Evolutionary conservation across 2,329 filamentous ascomycete species (phyloP), one percentile per base, ranked within the genome.

Genomic region (Colletotrichum neosansevieriae): DNA sequence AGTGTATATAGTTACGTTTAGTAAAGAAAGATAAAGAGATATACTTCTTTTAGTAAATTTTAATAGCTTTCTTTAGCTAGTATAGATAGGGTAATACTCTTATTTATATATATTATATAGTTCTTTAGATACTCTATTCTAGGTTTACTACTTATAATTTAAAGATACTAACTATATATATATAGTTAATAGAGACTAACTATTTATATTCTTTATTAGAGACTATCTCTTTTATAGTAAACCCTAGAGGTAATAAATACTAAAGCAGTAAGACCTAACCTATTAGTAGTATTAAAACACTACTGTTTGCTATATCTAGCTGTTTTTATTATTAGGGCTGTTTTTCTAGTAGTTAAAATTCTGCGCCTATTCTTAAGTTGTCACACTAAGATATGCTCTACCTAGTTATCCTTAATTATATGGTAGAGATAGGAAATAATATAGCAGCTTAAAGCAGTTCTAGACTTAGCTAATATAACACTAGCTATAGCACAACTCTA

Each of bases 1-100:
- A n/a, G 63, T 56, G 15, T 34, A 42, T 44, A 66, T 66, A 24
- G 56, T 59, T 12, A 34, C 34, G 29, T 19, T 32, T 7, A 40
- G 45, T 40, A 15, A 60, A 10, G 45, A 60, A 6, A 51, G 32
- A 34, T 60, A 21, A 11, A 60, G 29, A 32, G 58, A 24, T 24
- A 60, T 59, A 17, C 11, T 3, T 58, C 7, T 42, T 34, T n/a
- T 7, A 17, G 3, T 13, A 10, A 42, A 5, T 9, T 7, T 7
- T 50, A 19, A 38, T 19, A 24, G 19, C 19, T 21, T 21, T n/a
- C 45, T 60, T 45, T 24, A 15, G 53, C 47, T 50, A 38, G n/a
- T 17, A 2, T 17, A 45, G 42, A 45, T 45, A 3, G 3, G n/a
- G 12, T 11, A 5, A 45, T 45, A 15, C 6, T 17, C 12, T 45